Percentiles rank a stretch among this genome's conserved stretches.
Evolutionary conservation across 495 filamentous ascomycete species (phyloP).

Genomic region (Penicillium bovifimosum): DNA sequence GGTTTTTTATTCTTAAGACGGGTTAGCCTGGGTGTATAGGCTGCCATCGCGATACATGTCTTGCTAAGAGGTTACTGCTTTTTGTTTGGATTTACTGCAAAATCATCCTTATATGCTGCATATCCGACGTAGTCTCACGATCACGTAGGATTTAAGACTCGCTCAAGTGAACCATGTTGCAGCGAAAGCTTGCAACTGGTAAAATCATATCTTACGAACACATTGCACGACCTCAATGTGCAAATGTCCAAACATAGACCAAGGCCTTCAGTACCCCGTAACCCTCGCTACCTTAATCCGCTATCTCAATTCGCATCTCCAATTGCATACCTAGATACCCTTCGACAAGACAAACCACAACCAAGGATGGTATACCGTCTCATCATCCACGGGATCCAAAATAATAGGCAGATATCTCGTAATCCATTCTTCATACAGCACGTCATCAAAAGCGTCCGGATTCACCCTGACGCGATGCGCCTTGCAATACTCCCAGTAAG

Average conservation of each 20-base stretch:
- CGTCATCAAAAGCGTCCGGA: conserved; percentile 16
- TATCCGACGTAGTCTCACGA: no score
- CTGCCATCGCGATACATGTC: conserved; percentile 11
- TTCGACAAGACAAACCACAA: conserved; percentile 20
- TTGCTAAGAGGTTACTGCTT: conserved; percentile 19
- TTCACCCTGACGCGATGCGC: conserved; percentile 13
- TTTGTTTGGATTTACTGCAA: conserved; percentile 6
- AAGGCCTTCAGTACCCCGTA: no score
- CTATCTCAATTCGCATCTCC: conserved; percentile 3
- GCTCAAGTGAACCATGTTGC: no score
- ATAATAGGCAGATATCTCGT: conserved; percentile 21
- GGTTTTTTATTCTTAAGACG: conserved; percentile 16
- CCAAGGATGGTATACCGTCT: conserved; percentile 18
- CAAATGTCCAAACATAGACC: no score
- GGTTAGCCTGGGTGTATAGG: conserved; percentile 12
- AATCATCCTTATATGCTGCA: conserved; percentile 11
- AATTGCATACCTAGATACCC: conserved; percentile 10
- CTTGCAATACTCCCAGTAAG: conserved; percentile 45
- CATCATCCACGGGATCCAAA: conserved; percentile 24
- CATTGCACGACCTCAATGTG: no score
- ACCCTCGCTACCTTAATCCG: no score
- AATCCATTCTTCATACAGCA: conserved; percentile 20
- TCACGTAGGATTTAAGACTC: no score
- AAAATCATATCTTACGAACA: conserved; percentile 1
- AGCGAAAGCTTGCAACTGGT: background rate